A percentile compares a stretch with the other conserved stretches of the same genome.
Conservation (phyloP, 2,329 filamentous ascomycete genomes). For the Xenosphaeropsis pyriputrescens region DNA sequence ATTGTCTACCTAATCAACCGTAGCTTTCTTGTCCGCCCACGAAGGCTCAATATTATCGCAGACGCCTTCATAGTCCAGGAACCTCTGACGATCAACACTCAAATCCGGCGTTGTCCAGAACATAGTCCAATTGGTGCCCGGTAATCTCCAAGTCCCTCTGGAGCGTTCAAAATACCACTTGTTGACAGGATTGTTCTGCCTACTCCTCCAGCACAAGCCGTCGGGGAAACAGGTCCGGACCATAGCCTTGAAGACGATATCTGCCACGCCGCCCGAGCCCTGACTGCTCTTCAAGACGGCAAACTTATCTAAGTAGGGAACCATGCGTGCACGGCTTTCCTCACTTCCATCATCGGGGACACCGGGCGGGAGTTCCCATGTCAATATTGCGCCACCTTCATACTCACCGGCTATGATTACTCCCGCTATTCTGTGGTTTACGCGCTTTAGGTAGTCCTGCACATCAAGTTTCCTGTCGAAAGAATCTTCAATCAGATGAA, state of each 20-base stretch:
- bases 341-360: slow-evolving; percentile 36
- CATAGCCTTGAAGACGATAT: slow-evolving; percentile 95
- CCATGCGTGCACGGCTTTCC: slow-evolving; percentile 42
- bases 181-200: slow-evolving; percentile 88
- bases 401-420: slow-evolving; percentile 94
- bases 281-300: slow-evolving; percentile 81
- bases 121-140: slow-evolving; percentile 86
- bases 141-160: slow-evolving; percentile 67
- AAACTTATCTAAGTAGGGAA: slow-evolving; percentile 96
- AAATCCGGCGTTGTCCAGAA: slow-evolving; percentile 81
- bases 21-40: slow-evolving; percentile 44
- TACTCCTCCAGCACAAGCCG: slow-evolving; percentile 83
- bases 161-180: slow-evolving; percentile 98
- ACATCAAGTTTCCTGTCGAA: slow-evolving; percentile 78
- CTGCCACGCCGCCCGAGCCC: slow-evolving; percentile 82
- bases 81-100: slow-evolving; percentile 34
- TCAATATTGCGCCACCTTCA: slow-evolving; percentile 87
- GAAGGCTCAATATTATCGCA: slow-evolving; percentile 49
- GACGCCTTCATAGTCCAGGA: slow-evolving; percentile 61
- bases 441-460: slow-evolving; percentile 66
- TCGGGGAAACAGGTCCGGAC: slow-evolving; percentile 75
- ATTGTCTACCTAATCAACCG: slow-evolving; percentile 31
- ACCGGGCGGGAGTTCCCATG: slow-evolving; percentile 70
- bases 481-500: slow-evolving; percentile 84
- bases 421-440: slow-evolving; percentile 70